Base-by-base conservation (phyloP, 306 rosid species). In the Spatholobus suberectus region DNA sequence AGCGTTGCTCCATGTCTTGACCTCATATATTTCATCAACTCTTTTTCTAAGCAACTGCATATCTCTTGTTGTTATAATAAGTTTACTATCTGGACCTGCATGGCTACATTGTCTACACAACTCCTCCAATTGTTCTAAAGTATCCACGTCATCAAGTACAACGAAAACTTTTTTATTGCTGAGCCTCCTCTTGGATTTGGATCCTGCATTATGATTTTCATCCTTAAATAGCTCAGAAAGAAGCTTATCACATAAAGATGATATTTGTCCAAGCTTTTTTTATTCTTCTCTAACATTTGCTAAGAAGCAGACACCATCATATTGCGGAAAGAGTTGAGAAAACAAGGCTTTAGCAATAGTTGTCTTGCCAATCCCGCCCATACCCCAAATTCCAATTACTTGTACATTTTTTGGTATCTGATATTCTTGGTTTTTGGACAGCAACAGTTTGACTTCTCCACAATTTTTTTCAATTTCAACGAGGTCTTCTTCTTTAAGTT, bases 301-400 rank as follows among this genome's bases (percentile, higher is more conserved):
- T n/a, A n/a, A n/a, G n/a, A n/a, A n/a, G n/a, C n/a, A n/a, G n/a
- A n/a, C n/a, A n/a, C n/a, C n/a, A n/a, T n/a, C n/a, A n/a, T n/a
- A n/a, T n/a, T n/a, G n/a, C n/a, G n/a, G n/a, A n/a, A n/a, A n/a
- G n/a, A n/a, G n/a, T n/a, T n/a, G n/a, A n/a, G n/a, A n/a, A n/a
- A n/a, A n/a, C n/a, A n/a, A n/a, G n/a, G n/a, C n/a, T n/a, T 49
- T 65, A 24, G 80, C 76, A 15, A 73, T 63, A 5, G 65, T 73
- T 49, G 77, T 73, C 47, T 73, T 73, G 0, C 77, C 77, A 0
- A n/a, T 15, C 0, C 77, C 83, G 0, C 59, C 76, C 71, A 82
- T 75, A 1, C 86, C 86, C 82, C 82, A 83, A 51, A 83, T 83
- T 27, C 86, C 86, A 44, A 77, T 14, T 11, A 2, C 11, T 17